Conservation (phyloP, 2,329 filamentous ascomycete species). For the Cladosporium austrohemisphaericum region DNA sequence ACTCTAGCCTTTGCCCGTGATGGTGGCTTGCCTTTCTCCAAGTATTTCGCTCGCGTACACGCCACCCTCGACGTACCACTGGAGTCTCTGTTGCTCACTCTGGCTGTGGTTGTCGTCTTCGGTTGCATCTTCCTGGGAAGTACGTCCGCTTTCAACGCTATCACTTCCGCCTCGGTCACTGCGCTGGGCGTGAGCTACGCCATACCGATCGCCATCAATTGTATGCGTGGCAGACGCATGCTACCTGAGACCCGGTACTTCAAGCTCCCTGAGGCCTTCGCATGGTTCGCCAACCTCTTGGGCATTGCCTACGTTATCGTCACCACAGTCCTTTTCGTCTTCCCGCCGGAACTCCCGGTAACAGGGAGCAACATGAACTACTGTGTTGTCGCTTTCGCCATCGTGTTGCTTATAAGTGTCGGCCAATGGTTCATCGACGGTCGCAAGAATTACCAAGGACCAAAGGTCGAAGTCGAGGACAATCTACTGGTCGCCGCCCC, state of each 20-base stretch:
- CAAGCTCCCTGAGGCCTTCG: slow-evolving; percentile 51
- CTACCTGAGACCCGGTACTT: slow-evolving; percentile 57
- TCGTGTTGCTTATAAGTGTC: slow-evolving; percentile 54
- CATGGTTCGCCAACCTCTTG: slow-evolving; percentile 57
- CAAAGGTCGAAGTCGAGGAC: slow-evolving; percentile 33
- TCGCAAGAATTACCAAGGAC: slow-evolving; percentile 57
- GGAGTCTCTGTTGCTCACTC: slow-evolving; percentile 32
- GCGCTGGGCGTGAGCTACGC: slow-evolving; percentile 69
- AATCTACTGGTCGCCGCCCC: slow-evolving; percentile 27
- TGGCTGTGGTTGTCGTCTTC: slow-evolving; percentile 32
- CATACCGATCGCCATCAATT: slow-evolving; percentile 68
- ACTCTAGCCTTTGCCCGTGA: slow-evolving; percentile 34
- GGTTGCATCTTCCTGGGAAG: slow-evolving; percentile 37
- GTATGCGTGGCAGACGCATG: slow-evolving; percentile 61
- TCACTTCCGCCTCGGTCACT: slow-evolving; percentile 56
- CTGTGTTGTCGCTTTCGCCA: slow-evolving; percentile 55
- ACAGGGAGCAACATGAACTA: slow-evolving; percentile 67
- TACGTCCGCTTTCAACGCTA: slow-evolving; percentile 36
- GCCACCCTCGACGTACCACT: slow-evolving; percentile 33
- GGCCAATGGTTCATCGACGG: slow-evolving; percentile 60
- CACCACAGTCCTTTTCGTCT: slow-evolving; percentile 73
- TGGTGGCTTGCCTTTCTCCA: slow-evolving; percentile 33
- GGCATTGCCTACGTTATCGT: slow-evolving; percentile 64
- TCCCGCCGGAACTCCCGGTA: slow-evolving; percentile 64
- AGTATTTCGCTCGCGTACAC: slow-evolving; percentile 34